These are phyloP conservation scores for Russula brevipes DNA, from an alignment of 768 basidiomycete species.

Conservation along the genomic window DNA sequence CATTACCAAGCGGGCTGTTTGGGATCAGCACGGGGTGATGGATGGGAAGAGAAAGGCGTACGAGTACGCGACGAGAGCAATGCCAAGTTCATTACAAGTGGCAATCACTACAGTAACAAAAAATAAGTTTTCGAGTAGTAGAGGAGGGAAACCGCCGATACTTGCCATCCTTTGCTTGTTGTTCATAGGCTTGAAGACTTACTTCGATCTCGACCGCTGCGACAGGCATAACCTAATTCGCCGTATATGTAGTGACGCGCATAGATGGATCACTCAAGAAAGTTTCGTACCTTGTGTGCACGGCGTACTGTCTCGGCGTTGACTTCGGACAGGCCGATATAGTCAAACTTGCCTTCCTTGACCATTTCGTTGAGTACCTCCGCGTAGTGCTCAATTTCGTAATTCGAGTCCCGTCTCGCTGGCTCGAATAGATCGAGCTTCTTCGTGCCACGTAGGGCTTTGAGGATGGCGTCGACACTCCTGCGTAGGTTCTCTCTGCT, in stretches of 20 bases:
- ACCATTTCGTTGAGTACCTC: slow-evolving; percentile 40
- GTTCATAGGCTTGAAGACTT: slow-evolving; percentile 56
- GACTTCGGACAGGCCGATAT: slow-evolving; percentile 57
- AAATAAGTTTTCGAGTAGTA: background rate
- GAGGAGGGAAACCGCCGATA: background rate
- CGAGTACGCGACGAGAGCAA: slow-evolving; percentile 57
- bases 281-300: slow-evolving; percentile 30
- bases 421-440: slow-evolving; percentile 56
- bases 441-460: slow-evolving; percentile 46
- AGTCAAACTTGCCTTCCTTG: slow-evolving; percentile 52
- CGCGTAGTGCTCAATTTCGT: slow-evolving; percentile 45
- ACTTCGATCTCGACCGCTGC: slow-evolving; percentile 65
- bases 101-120: slow-evolving; percentile 38
- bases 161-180: slow-evolving; percentile 43
- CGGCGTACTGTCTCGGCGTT: slow-evolving; percentile 41
- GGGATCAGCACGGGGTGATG: background rate
- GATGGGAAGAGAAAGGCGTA: slow-evolving; percentile 18
- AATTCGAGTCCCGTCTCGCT: slow-evolving; percentile 42
- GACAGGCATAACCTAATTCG: slow-evolving; percentile 46
- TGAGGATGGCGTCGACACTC: slow-evolving; percentile 43
- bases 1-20: slow-evolving; percentile 47
- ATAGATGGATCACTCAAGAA: background rate
- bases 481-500: slow-evolving; percentile 42
- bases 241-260: background rate
- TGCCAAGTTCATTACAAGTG: slow-evolving; percentile 47